Base-by-base conservation (phyloP, 1,284 basidiomycete genomes). In the Mycosarcoma mackinlayi region DNA sequence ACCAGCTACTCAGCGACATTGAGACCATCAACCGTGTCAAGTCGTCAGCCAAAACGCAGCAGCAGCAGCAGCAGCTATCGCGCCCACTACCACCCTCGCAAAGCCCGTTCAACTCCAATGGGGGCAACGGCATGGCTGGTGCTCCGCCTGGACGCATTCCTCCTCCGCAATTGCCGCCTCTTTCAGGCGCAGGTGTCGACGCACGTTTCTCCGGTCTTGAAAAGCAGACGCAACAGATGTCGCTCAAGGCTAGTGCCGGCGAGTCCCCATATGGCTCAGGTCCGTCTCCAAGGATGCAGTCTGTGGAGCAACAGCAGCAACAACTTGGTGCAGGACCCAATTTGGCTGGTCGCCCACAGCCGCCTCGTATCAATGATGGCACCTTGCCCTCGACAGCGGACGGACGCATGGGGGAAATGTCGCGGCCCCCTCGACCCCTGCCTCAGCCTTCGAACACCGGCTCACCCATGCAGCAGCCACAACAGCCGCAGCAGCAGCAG, bases 1-100 rank as follows among this genome's bases (percentile, higher is more conserved):
- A 98, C 83, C 89, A 91, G 79, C 87, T 99, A 24, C 87, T 98
- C 54, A 89, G 90, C 64, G 91, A 95, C 83, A 90, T 93, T 86
- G 91, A 87, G 73, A 86, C 86, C 60, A 94, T 88, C 80, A 92
- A 80, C 56, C 76, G 82, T 21, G 72, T 74, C 55, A 76, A 77
- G 51, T 61, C 66, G 30, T 54, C 69, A 11, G 66, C 76, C 47
- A 73, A 72, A 61, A 60, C 62, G 28, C 66, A 50, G 21, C 45
- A 47, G 27, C 47, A 27, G 39, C 55, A 58, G 28, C 59, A 35
- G 34, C 54, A 33, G 16, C 47, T 23, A 7, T 40, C 28, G 42
- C 48, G 53, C 3, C 27, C 34, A 13, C 25, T 34, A 6, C 6
- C 27, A 27, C 13, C 39, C 11, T 42, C 49, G 31, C 31, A 41